These are phyloP conservation scores for Colletotrichum sidae DNA, from an alignment of 2,329 filamentous ascomycete genomes.

Conservation along the genomic window DNA sequence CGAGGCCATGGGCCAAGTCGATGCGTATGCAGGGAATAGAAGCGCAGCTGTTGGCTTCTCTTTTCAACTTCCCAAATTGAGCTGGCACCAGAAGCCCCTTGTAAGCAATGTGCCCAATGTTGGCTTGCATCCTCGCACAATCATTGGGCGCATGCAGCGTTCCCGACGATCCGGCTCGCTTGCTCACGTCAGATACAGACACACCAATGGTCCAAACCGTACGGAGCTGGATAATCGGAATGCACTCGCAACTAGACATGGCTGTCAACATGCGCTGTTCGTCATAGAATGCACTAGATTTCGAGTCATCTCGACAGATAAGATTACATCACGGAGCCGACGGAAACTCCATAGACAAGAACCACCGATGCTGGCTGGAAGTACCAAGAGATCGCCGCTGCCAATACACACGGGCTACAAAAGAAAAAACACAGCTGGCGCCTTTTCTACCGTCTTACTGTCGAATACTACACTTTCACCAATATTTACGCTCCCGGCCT, in stretches of 20 bases:
- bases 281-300: too few species aligned
- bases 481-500: conserved; percentile 69
- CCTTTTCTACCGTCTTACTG: not conserved
- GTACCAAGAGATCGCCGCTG: not conserved
- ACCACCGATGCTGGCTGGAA: conserved; percentile 10
- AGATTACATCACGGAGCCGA: not conserved
- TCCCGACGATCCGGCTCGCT: not conserved
- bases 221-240: too few species aligned
- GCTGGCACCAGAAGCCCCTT: too few species aligned
- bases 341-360: not conserved
- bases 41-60: too few species aligned
- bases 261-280: too few species aligned
- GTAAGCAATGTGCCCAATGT: too few species aligned
- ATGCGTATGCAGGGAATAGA: too few species aligned
- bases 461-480: conserved; percentile 49
- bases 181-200: not conserved
- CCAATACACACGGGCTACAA: conserved; percentile 5
- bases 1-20: too few species aligned
- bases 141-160: not conserved
- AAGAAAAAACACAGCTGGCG: not conserved
- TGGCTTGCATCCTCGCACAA: too few species aligned
- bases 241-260: too few species aligned
- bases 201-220: not conserved
- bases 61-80: too few species aligned
- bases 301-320: not conserved